Evolutionary conservation across 768 basidiomycete species (phyloP).

Genomic region (Macrolepiota fuliginosa): DNA sequence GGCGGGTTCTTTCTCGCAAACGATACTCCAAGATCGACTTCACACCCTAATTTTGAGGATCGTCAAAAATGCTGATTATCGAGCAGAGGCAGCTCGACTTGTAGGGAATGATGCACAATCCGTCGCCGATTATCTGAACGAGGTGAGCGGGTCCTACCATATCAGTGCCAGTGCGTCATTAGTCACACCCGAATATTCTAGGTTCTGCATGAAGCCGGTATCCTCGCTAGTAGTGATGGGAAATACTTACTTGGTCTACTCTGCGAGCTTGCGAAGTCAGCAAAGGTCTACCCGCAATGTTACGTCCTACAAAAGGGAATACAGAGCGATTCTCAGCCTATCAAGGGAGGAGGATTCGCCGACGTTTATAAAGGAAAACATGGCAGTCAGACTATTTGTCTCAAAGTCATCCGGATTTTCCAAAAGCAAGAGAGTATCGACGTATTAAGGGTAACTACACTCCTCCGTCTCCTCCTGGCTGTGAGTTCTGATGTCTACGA

Average conservation of each 20-base stretch:
- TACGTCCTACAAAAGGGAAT: neutral
- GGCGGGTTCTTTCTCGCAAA: too few species aligned
- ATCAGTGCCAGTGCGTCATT: neutral
- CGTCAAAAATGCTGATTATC: too few species aligned
- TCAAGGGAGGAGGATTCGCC: neutral
- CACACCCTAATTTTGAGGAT: too few species aligned
- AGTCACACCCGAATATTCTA: neutral
- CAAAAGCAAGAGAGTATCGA: neutral
- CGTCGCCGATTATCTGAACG: neutral
- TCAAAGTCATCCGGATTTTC: conserved; percentile 3
- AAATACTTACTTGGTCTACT: neutral
- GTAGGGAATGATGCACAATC: neutral
- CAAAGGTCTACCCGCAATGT: neutral
- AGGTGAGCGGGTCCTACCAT: neutral
- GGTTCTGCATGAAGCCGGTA: neutral
- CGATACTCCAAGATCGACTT: too few species aligned
- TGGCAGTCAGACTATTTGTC: neutral
- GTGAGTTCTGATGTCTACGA: too few species aligned
- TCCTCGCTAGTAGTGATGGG: neutral
- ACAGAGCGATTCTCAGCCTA: neutral
- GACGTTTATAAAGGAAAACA: neutral
- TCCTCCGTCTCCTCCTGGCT: too few species aligned
- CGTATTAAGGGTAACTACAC: too few species aligned
- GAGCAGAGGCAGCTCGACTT: too few species aligned
- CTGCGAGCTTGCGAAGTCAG: neutral